Conservation (phyloP, 2,329 filamentous ascomycete genomes). For the Monosporascus sp. region DNA sequence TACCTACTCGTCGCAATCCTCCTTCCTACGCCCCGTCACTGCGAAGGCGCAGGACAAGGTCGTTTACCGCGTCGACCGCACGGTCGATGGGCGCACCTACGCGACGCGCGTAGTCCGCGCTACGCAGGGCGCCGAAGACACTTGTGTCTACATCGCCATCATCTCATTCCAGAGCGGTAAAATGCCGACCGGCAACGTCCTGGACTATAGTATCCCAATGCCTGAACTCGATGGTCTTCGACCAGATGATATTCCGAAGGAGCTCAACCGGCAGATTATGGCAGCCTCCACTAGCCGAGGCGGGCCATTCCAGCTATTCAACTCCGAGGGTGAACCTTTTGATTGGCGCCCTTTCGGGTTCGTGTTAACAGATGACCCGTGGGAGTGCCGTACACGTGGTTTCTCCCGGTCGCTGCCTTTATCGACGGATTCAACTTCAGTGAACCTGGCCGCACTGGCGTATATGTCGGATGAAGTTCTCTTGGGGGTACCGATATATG, state of each 20-base stretch:
- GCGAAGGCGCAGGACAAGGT: background rate
- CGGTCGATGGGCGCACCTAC: slow-evolving; percentile 4
- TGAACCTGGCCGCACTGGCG: slow-evolving; percentile 1
- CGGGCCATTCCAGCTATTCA: background rate
- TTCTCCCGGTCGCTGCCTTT: background rate
- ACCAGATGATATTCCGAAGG: background rate
- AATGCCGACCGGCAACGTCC: background rate
- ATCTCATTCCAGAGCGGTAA: slow-evolving; percentile 23
- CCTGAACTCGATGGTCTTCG: background rate
- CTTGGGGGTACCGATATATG: background rate
- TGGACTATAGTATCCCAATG: background rate
- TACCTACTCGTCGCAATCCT: slow-evolving; percentile 11
- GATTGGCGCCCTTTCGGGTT: slow-evolving; percentile 2
- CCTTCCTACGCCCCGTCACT: slow-evolving; percentile 6
- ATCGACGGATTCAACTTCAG: background rate
- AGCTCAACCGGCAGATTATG: background rate
- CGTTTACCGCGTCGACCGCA: slow-evolving; percentile 2
- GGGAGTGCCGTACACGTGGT: background rate
- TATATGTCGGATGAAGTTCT: slow-evolving; percentile 2
- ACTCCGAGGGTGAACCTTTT: background rate
- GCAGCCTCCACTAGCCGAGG: background rate
- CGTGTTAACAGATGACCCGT: background rate
- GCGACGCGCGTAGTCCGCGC: slow-evolving; percentile 9
- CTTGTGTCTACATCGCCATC: slow-evolving; percentile 6
- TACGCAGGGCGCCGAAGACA: background rate